Percentiles rank a stretch among this genome's conserved stretches.
Evolutionary conservation across 192 early-diverging fungal genomes (phyloP).

Genomic region (Rhizoclosmatium sp.): DNA sequence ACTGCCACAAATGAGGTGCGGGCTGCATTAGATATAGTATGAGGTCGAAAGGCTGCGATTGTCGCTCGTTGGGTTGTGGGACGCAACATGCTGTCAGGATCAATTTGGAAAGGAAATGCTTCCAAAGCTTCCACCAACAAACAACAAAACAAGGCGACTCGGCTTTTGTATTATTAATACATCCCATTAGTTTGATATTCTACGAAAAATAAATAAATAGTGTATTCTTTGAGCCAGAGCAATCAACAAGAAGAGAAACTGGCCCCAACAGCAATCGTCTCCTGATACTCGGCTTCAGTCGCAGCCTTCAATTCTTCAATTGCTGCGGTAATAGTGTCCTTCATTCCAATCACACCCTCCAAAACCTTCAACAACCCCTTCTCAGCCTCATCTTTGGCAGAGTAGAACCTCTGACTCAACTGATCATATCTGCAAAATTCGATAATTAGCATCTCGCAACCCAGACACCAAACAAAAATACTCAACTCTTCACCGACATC

Average conservation of each 20-base stretch:
- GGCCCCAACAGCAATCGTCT: not conserved
- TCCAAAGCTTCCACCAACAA: too few species aligned
- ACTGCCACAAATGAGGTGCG: too few species aligned
- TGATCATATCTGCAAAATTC: constrained; percentile 44
- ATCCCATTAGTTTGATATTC: too few species aligned
- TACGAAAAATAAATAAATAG: too few species aligned
- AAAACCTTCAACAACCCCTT: constrained; percentile 45
- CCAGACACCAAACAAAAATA: constrained; percentile 22
- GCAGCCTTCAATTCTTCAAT: constrained; percentile 45
- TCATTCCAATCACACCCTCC: constrained; percentile 50
- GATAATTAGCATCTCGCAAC: not conserved
- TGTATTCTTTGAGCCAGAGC: not conserved
- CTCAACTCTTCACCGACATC: not conserved
- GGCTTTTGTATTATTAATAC: too few species aligned
- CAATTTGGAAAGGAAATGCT: too few species aligned
- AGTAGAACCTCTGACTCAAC: constrained; percentile 36
- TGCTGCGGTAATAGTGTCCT: constrained; percentile 42
- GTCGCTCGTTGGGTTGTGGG: too few species aligned
- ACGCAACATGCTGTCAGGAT: too few species aligned
- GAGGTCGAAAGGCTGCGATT: too few species aligned
- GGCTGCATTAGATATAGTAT: too few species aligned
- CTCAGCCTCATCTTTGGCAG: constrained; percentile 33
- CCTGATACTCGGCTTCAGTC: constrained; percentile 23
- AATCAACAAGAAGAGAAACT: not conserved
- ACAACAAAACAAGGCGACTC: too few species aligned